Conservation (phyloP, 495 filamentous ascomycete genomes). For the Aspergillus avenaceus region DNA sequence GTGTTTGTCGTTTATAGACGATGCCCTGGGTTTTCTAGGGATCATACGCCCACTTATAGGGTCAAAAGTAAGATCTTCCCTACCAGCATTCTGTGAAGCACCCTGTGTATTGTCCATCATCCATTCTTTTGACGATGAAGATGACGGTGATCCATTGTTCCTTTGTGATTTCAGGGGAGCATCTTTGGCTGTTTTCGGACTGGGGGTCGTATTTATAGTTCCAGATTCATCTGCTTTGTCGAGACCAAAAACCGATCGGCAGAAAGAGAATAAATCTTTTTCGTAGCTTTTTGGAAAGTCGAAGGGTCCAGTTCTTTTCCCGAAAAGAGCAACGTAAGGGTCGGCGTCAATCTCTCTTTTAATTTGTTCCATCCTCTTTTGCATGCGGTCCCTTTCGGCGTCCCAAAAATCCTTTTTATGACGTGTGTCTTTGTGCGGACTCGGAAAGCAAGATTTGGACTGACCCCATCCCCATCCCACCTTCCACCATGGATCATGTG, state of each 20-base stretch:
- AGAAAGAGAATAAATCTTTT: constrained; percentile 21
- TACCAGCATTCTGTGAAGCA: not conserved
- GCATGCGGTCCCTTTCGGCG: constrained; percentile 12
- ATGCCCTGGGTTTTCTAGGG: constrained; percentile 10
- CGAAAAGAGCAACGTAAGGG: constrained; percentile 41
- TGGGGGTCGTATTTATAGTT: not conserved
- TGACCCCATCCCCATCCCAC: constrained; percentile 8
- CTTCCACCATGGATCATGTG: constrained; percentile 10
- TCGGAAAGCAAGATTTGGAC: constrained; percentile 12
- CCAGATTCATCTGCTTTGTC: constrained; percentile 5
- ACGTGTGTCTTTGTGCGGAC: constrained; percentile 5
- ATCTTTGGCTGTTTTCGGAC: constrained; percentile 1
- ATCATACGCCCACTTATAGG: constrained; percentile 41
- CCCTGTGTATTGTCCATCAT: constrained; percentile 5
- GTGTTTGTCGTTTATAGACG: not conserved
- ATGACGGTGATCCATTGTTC: constrained; percentile 2
- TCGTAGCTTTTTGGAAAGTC: constrained; percentile 11
- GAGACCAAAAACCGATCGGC: constrained; percentile 21
- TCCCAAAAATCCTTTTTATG: constrained; percentile 16
- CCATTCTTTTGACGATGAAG: constrained; percentile 4
- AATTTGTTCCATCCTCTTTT: constrained; percentile 27
- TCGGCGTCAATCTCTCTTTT: constrained; percentile 35
- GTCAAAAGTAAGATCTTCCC: constrained; percentile 24
- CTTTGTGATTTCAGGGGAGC: not conserved
- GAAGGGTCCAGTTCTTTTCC: constrained; percentile 26